Conservation (phyloP, 306 rosid genomes). For the Sindora glabra region DNA sequence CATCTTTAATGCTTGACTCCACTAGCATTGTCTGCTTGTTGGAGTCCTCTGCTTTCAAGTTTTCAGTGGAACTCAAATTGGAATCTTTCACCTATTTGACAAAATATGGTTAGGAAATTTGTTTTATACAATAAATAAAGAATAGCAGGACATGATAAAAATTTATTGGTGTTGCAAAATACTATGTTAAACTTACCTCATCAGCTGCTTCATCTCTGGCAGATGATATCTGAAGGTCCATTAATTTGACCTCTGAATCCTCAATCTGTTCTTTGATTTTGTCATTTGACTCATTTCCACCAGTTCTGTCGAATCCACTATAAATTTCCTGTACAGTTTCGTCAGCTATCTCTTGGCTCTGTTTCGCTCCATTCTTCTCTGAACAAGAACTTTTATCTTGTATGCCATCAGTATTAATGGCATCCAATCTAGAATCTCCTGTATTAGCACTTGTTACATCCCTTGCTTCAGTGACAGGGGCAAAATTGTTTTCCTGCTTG, state of each 20-base stretch:
- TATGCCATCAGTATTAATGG: background rate
- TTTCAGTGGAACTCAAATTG: background rate
- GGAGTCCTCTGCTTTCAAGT: slow-evolving; percentile 8
- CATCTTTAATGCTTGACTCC: background rate
- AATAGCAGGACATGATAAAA: background rate
- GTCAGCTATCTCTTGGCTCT: background rate
- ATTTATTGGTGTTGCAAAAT: background rate
- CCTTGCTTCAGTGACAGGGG: background rate
- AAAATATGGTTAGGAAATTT: background rate
- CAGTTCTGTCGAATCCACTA: background rate
- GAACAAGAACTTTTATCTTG: background rate
- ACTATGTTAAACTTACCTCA: slow-evolving; percentile 3
- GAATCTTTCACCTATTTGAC: slow-evolving; percentile 21
- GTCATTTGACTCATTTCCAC: slow-evolving; percentile 1
- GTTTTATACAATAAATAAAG: background rate
- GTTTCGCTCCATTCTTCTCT: background rate
- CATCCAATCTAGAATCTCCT: background rate
- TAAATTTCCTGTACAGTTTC: background rate
- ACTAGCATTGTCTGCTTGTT: background rate
- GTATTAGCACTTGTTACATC: background rate
- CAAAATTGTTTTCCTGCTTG: background rate
- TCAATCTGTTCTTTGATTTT: background rate
- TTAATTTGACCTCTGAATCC: background rate
- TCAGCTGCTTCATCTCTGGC: background rate
- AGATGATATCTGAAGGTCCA: background rate